Conservation (phyloP, 2,329 filamentous ascomycete genomes). For the Epichloe sibirici region DNA sequence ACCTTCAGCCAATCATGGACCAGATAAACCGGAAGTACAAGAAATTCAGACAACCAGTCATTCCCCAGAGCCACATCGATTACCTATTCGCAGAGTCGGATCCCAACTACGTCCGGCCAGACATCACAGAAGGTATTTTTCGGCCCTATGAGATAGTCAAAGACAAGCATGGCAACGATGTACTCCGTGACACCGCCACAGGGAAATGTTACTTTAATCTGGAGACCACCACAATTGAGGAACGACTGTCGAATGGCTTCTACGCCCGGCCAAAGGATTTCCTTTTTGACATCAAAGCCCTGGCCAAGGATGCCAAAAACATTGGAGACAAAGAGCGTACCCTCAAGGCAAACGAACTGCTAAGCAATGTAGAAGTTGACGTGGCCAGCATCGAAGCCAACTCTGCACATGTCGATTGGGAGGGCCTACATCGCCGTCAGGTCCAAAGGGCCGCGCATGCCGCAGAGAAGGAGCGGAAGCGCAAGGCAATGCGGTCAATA, state of each 20-base stretch:
- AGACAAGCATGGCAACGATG: constrained; percentile 67
- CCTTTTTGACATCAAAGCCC: constrained; percentile 68
- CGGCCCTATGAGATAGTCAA: constrained; percentile 70
- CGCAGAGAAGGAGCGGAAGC: constrained; percentile 51
- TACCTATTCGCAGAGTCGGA: constrained; percentile 81
- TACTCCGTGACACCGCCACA: constrained; percentile 61
- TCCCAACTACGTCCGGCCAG: constrained; percentile 52
- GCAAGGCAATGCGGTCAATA: constrained; percentile 45
- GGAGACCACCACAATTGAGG: constrained; percentile 85
- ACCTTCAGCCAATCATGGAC: constrained; percentile 92
- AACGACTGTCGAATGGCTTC: constrained; percentile 91
- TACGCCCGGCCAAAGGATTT: constrained; percentile 89
- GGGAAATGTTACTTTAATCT: constrained; percentile 92
- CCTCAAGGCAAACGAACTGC: constrained; percentile 80
- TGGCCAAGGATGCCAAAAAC: constrained; percentile 74
- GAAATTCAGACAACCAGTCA: constrained; percentile 71
- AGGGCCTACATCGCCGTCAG: constrained; percentile 66
- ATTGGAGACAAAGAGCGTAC: constrained; percentile 73
- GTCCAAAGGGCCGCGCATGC: constrained; percentile 48
- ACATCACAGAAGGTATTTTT: constrained; percentile 39
- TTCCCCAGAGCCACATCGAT: constrained; percentile 60
- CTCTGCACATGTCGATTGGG: constrained; percentile 61
- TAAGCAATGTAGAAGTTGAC: constrained; percentile 90
- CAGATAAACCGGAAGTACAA: constrained; percentile 85
- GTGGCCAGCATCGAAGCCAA: constrained; percentile 63